phyloP scores from a whole-genome alignment of 2,329 filamentous ascomycete genomes.

The Periconia digitata region DNA sequence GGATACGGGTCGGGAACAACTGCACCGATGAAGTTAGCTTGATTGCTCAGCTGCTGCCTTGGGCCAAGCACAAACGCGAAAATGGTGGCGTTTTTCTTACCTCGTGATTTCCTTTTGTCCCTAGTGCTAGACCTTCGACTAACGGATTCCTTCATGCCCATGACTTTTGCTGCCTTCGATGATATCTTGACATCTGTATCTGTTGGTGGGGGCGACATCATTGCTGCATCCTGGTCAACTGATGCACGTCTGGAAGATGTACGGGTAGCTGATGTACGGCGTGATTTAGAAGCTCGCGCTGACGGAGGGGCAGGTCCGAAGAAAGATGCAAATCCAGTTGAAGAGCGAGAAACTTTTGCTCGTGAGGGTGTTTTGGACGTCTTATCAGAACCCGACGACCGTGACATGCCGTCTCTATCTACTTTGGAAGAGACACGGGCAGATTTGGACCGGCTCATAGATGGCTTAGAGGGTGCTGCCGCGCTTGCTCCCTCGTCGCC shows the following conservation, averaged over 20 bases:
- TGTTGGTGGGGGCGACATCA: conserved; percentile 74
- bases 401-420: conserved; percentile 63
- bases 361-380: conserved; percentile 55
- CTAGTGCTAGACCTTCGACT: conserved; percentile 47
- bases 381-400: conserved; percentile 72
- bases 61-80: conserved; percentile 21
- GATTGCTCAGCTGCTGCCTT: conserved; percentile 35
- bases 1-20: conserved; percentile 60
- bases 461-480: conserved; percentile 41
- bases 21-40: conserved; percentile 35
- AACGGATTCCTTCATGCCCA: conserved; percentile 57
- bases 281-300: conserved; percentile 66
- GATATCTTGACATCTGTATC: conserved; percentile 61
- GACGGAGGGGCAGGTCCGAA: conserved; percentile 59
- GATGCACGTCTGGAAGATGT: conserved; percentile 70
- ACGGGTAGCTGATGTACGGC: conserved; percentile 60
- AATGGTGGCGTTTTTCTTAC: conserved; percentile 34
- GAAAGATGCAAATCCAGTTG: conserved; percentile 63
- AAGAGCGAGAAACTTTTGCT: conserved; percentile 56
- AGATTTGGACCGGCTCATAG: conserved; percentile 59
- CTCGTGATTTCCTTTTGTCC: conserved; percentile 54
- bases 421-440: conserved; percentile 48
- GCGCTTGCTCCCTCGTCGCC: conserved; percentile 32
- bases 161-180: conserved; percentile 76
- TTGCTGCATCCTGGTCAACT: conserved; percentile 64